Evolutionary conservation across 768 basidiomycete genomes (phyloP), one percentile per base, ranked within the genome.

Genomic region (Albatrellus ellisii): DNA sequence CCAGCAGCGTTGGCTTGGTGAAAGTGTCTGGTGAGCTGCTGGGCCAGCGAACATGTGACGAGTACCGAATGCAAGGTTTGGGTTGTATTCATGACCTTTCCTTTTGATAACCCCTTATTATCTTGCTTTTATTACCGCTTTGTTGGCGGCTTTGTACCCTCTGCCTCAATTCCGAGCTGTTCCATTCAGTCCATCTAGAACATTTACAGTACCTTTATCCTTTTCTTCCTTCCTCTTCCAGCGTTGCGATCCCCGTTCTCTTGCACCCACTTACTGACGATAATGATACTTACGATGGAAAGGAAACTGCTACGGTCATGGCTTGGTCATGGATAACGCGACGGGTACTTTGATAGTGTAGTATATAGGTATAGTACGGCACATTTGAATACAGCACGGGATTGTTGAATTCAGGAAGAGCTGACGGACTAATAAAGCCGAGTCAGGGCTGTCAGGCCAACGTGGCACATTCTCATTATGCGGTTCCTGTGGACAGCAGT

Each of bases 1-100:
- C n/a, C 51, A 56, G 46, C 61, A 49, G 51, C 49, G 52, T 17
- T 43, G 21, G 31, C 44, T 42, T 15, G 48, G 44, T 12, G 41
- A 48, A 40, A 42, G 42, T 2, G 50, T 47, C 44, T 49, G 47
- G 50, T 51, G 29, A 49, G 36, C 35, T 39, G 25, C 40, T 20
- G 41, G n/a, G 12, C 35, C 37, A 34, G 47, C 34, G 21, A 11
- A 17, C 29, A 29, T 26, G 33, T 22, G 2, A 39, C 38, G 44
- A 38, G 18, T 37, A 31, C 44, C 46, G 39, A 39, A 46, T 46
- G 26, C 31, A 27, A 22, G 46, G 41, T 29, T 34, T 48, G 41
- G 48, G 48, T 36, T 50, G 46, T 49, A 49, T 47, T 42, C 24
- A 44, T 33, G 43, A 44, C 27, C 35, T 35, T 22, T 22, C 22